Conservation (phyloP, 2,329 filamentous ascomycete genomes). For the Fusarium austroafricanum region DNA sequence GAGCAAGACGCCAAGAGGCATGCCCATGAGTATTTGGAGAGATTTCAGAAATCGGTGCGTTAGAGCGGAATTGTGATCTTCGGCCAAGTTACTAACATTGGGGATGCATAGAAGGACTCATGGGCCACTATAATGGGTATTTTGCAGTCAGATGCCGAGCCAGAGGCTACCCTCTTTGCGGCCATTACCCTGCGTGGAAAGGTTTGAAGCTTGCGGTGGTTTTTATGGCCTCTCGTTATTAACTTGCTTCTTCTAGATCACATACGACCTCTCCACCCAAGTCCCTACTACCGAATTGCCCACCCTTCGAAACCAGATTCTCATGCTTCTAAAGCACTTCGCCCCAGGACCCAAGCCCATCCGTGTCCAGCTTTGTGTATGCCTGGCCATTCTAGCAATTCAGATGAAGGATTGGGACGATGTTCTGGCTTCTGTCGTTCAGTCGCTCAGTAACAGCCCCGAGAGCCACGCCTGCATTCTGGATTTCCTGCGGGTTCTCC, state of each 20-base stretch:
- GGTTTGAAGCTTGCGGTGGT: conserved; percentile 61
- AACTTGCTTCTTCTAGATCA: conserved; percentile 74
- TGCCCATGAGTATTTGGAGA: conserved; percentile 90
- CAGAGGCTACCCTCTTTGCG: conserved; percentile 92
- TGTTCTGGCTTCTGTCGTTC: conserved; percentile 84
- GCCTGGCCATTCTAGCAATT: conserved; percentile 92
- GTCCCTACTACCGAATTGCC: conserved; percentile 80
- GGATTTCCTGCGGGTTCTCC: conserved; percentile 95
- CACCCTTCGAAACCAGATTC: conserved; percentile 83
- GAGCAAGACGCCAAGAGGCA: conserved; percentile 86
- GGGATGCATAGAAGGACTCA: conserved; percentile 76
- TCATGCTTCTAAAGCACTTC: conserved; percentile 83
- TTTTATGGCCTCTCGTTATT: not conserved
- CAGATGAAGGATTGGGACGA: conserved; percentile 98
- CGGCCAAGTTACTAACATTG: conserved; percentile 19
- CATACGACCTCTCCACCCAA: conserved; percentile 90
- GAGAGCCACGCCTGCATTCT: conserved; percentile 88
- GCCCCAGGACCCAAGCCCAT: conserved; percentile 85
- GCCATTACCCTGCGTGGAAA: conserved; percentile 98
- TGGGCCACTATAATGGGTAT: conserved; percentile 91
- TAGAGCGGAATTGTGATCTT: not conserved
- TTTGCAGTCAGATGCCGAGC: conserved; percentile 81
- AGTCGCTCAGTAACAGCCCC: conserved; percentile 79
- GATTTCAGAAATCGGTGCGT: conserved; percentile 95
- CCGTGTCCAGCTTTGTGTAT: conserved; percentile 92